These are phyloP conservation scores for Trypanosoma vivax DNA, from an alignment of 208 protist genomes.

Conservation along the genomic window DNA sequence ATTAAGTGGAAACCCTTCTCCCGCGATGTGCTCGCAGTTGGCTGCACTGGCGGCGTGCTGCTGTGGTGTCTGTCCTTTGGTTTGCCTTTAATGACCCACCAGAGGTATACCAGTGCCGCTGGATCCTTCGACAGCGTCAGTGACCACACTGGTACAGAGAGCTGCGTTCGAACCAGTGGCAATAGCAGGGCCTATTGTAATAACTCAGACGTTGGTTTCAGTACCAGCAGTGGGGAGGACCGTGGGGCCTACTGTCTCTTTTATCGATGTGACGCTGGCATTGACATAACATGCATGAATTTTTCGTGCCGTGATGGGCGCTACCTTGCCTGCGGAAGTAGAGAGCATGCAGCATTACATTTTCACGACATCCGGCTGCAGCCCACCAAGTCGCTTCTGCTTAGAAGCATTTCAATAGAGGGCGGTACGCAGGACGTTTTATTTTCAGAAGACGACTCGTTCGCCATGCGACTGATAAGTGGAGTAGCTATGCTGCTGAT, in stretches of 20 bases:
- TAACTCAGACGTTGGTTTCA: neutral
- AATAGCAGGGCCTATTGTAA: neutral
- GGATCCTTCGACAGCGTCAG: constrained; percentile 3
- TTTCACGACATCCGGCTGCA: constrained; percentile 49
- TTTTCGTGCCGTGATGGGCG: constrained; percentile 49
- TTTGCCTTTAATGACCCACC: no score
- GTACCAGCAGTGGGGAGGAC: neutral
- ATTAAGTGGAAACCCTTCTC: constrained; percentile 71
- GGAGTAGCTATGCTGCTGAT: constrained; percentile 37
- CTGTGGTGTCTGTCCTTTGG: constrained; percentile 48
- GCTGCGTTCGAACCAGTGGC: neutral
- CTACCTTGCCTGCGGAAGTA: constrained; percentile 56
- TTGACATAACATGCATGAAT: constrained; percentile 35
- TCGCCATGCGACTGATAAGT: constrained; percentile 46
- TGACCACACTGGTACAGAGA: neutral
- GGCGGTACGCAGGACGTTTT: constrained; percentile 44
- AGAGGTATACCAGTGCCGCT: neutral
- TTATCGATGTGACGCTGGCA: constrained; percentile 35
- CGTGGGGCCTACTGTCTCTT: constrained; percentile 45
- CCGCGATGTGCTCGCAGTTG: constrained; percentile 62
- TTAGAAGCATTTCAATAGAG: constrained; percentile 29
- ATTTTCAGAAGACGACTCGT: constrained; percentile 70
- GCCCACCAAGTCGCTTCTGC: constrained; percentile 13
- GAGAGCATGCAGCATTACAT: constrained; percentile 32
- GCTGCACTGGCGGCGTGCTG: constrained; percentile 66